These are phyloP conservation scores for Cystobasidium pallidum DNA, from an alignment of 1,284 basidiomycete species.

Conservation along the genomic window DNA sequence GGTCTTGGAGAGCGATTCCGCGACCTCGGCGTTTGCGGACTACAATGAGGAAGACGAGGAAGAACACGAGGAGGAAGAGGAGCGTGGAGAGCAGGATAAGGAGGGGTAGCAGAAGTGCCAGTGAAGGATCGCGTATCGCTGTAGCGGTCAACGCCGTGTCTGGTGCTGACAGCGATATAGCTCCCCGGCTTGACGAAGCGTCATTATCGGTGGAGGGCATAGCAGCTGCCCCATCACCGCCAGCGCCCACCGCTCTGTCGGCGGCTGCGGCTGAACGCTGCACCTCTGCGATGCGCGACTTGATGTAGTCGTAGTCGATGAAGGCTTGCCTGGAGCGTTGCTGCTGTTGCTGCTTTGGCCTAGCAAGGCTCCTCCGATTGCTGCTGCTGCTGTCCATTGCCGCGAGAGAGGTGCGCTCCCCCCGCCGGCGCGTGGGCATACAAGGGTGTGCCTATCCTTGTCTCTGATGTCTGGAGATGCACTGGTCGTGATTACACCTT, in stretches of 20 bases:
- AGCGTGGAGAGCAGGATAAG: conserved; percentile 90
- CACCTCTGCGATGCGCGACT: conserved; percentile 12
- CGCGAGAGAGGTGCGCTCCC: conserved; percentile 6
- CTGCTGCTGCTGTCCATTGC: conserved; percentile 8
- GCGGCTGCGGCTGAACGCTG: neutral
- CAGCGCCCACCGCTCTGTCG: too few species aligned
- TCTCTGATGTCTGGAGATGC: too few species aligned
- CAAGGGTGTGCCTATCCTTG: neutral
- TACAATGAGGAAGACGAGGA: conserved; percentile 82
- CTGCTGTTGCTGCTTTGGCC: neutral
- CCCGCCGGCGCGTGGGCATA: conserved; percentile 1
- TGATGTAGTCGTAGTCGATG: conserved; percentile 23
- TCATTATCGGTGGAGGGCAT: conserved; percentile 28
- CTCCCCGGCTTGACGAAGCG: conserved; percentile 22
- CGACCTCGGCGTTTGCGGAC: conserved; percentile 79
- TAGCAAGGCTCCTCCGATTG: neutral
- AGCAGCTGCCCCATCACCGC: too few species aligned
- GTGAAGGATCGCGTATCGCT: conserved; percentile 33
- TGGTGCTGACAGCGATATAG: neutral
- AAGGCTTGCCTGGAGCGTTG: conserved; percentile 3
- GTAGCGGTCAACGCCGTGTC: neutral
- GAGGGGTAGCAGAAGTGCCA: conserved; percentile 73
- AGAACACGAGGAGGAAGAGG: conserved; percentile 85
- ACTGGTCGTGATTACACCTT: too few species aligned
- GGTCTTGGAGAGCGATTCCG: conserved; percentile 64